Evolutionary conservation across 768 basidiomycete species (phyloP).

Genomic region (Tulasnella sp.): DNA sequence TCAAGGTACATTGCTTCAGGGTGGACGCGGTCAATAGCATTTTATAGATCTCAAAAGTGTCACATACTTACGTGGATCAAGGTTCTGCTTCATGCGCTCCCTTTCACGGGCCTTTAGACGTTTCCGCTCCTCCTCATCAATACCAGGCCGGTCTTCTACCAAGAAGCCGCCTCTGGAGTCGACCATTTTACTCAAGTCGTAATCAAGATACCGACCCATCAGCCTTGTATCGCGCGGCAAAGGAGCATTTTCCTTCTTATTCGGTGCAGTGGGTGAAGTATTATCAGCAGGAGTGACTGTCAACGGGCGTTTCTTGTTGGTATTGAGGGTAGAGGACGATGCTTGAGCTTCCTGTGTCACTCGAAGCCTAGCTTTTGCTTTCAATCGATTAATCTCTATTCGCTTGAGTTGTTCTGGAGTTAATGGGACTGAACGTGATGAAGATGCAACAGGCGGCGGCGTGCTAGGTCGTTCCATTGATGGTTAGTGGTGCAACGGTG

Average conservation of each 20-base stretch:
- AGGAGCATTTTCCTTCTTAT: conserved; percentile 26
- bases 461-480: conserved; percentile 6
- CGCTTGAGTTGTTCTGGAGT: conserved; percentile 61
- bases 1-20: conserved; percentile 67
- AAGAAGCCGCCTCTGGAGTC: conserved; percentile 95
- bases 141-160: conserved; percentile 76
- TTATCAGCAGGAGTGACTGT: conserved; percentile 45
- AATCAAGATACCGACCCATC: conserved; percentile 84
- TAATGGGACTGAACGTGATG: conserved; percentile 26
- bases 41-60: conserved; percentile 2
- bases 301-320: conserved; percentile 68
- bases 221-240: conserved; percentile 66
- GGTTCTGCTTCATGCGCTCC: conserved; percentile 36
- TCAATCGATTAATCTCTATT: conserved; percentile 69
- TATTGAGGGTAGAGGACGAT: conserved; percentile 36
- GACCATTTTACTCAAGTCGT: conserved; percentile 93
- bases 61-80: conserved; percentile 57
- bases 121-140: conserved; percentile 65
- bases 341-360: conserved; percentile 32
- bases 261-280: conserved; percentile 46
- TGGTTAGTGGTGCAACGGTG: no score
- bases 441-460: conserved; percentile 1
- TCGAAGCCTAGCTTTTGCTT: conserved; percentile 69
- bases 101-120: conserved; percentile 66
- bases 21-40: background rate